A percentile compares a stretch with the other conserved stretches of the same genome.
Evolutionary conservation across 495 filamentous ascomycete species (phyloP).

Genomic region (Aspergillus bertholletiae): DNA sequence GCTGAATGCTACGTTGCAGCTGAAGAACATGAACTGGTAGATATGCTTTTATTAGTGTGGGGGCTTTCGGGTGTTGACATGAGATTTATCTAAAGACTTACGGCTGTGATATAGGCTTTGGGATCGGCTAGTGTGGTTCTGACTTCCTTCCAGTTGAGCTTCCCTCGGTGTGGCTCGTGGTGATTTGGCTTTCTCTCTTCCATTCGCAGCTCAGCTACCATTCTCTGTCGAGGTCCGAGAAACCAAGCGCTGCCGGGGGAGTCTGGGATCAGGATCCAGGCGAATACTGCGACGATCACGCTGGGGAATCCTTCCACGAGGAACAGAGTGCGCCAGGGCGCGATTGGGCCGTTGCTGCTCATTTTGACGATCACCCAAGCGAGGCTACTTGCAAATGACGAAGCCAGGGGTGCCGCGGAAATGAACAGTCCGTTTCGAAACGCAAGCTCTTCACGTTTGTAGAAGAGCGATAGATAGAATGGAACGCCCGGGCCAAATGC

Average conservation of each 20-base stretch:
- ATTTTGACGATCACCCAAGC: slow-evolving; percentile 56
- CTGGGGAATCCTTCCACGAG: slow-evolving; percentile 62
- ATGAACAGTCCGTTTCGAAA: slow-evolving; percentile 59
- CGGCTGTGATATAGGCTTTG: slow-evolving; percentile 65
- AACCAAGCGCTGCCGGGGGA: slow-evolving; percentile 49
- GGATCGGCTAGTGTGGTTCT: slow-evolving; percentile 55
- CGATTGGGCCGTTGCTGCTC: slow-evolving; percentile 46
- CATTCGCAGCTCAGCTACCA: slow-evolving; percentile 48
- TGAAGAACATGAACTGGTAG: slow-evolving; percentile 52
- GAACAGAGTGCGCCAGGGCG: slow-evolving; percentile 59
- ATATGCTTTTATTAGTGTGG: neutral
- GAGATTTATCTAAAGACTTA: slow-evolving; percentile 23
- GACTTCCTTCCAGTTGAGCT: slow-evolving; percentile 51
- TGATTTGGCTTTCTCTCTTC: slow-evolving; percentile 26
- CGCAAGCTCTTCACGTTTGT: slow-evolving; percentile 57
- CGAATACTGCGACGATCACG: slow-evolving; percentile 52
- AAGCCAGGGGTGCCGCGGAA: slow-evolving; percentile 59
- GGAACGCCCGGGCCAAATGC: slow-evolving; percentile 61
- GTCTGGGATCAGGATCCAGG: slow-evolving; percentile 51
- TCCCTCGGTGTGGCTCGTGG: slow-evolving; percentile 15
- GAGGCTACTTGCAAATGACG: slow-evolving; percentile 65
- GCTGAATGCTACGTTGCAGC: slow-evolving; percentile 57
- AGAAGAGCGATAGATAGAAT: slow-evolving; percentile 62
- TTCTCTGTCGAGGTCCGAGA: slow-evolving; percentile 41
- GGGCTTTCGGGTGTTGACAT: neutral